Evolutionary conservation across 2,329 filamentous ascomycete species (phyloP).

Genomic region (Arthrobotrys sinensis): DNA sequence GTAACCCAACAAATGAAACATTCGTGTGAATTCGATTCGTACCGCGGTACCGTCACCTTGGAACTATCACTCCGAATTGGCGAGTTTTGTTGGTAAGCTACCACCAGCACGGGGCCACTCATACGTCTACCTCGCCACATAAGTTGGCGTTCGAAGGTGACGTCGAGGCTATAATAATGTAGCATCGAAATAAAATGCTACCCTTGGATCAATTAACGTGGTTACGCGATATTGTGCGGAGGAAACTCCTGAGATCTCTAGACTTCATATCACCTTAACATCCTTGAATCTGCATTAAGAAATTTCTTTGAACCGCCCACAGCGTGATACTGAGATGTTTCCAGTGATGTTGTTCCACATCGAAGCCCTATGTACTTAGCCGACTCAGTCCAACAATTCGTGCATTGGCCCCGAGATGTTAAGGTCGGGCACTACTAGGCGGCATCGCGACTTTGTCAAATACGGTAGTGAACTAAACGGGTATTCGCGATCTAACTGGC

Average conservation of each 20-base stretch:
- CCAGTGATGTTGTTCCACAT: slow-evolving; percentile 10
- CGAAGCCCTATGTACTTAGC: background rate
- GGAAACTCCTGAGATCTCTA: background rate
- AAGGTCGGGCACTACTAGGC: background rate
- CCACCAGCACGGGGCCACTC: background rate
- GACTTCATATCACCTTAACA: background rate
- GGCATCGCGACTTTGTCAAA: slow-evolving; percentile 1
- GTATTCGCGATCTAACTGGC: background rate
- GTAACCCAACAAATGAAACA: background rate
- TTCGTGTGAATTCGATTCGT: background rate
- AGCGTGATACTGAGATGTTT: background rate
- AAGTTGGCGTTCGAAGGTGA: background rate
- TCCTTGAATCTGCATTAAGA: background rate
- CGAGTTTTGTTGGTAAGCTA: background rate
- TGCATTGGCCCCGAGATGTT: slow-evolving; percentile 4
- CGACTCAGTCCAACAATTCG: background rate
- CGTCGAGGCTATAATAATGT: background rate
- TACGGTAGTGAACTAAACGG: background rate
- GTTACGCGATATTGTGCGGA: background rate
- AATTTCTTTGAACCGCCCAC: background rate
- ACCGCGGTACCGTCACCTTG: background rate
- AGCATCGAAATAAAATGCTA: background rate
- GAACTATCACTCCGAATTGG: background rate
- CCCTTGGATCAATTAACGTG: background rate
- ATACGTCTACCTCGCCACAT: background rate